Evolutionary conservation across 306 rosid species (phyloP).

Genomic region (Boehmeria nivea): DNA sequence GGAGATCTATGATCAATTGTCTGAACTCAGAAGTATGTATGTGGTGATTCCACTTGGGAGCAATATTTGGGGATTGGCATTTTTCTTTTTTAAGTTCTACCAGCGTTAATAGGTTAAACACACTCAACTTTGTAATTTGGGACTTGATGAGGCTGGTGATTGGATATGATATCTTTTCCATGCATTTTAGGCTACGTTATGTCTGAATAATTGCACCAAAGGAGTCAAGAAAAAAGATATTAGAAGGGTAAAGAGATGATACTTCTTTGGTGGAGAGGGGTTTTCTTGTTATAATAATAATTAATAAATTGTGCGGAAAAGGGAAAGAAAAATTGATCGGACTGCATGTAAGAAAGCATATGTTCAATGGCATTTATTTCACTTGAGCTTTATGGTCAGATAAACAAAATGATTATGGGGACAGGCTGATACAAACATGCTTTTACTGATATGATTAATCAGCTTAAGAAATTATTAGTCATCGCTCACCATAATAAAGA

Average conservation of each 20-base stretch:
- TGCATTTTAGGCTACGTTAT: not conserved
- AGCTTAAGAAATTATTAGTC: conserved; percentile 1
- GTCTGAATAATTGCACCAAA: not conserved
- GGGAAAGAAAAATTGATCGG: conserved; percentile 1
- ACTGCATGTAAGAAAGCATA: conserved; percentile 12
- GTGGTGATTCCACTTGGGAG: too few species aligned
- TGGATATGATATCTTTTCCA: conserved; percentile 11
- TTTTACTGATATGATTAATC: conserved; percentile 7
- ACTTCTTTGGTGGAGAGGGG: not conserved
- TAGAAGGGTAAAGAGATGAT: not conserved
- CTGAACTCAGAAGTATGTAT: too few species aligned
- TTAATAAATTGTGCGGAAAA: not conserved
- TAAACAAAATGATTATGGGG: conserved; percentile 8
- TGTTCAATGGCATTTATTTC: conserved; percentile 2
- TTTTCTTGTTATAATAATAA: not conserved
- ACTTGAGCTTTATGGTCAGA: not conserved
- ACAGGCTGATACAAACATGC: conserved; percentile 5
- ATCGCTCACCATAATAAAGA: not conserved
- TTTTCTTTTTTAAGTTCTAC: too few species aligned
- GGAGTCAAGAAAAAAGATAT: not conserved
- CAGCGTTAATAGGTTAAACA: not conserved
- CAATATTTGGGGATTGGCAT: too few species aligned
- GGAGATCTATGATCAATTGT: too few species aligned
- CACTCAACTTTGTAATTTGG: not conserved
- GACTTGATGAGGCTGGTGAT: not conserved